These are phyloP conservation scores for Hypoxylon sp. DNA, from an alignment of 2,329 filamentous ascomycete genomes.

Conservation along the genomic window DNA sequence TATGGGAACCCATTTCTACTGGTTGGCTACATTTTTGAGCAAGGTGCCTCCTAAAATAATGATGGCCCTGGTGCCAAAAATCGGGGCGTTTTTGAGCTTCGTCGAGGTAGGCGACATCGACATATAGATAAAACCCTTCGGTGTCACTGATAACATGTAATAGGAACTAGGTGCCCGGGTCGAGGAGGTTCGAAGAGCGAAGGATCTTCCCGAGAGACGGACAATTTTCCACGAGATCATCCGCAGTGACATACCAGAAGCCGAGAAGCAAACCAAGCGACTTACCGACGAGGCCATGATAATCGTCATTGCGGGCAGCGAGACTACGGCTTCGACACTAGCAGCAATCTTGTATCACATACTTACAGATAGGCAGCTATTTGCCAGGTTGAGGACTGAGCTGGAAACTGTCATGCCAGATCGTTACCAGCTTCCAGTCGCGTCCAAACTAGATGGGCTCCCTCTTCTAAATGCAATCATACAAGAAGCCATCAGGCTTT, in stretches of 20 bases:
- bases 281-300: constrained; percentile 42
- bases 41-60: constrained; percentile 45
- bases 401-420: constrained; percentile 41
- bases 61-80: constrained; percentile 36
- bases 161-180: constrained; percentile 36
- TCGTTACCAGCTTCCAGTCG: constrained; percentile 37
- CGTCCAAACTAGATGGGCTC: constrained; percentile 49
- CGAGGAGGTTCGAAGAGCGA: constrained; percentile 39
- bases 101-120: constrained; percentile 27
- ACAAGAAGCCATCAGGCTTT: constrained; percentile 55
- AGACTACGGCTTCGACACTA: constrained; percentile 43
- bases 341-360: constrained; percentile 41
- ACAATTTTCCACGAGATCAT: constrained; percentile 50
- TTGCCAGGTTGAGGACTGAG: constrained; percentile 40
- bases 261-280: constrained; percentile 40
- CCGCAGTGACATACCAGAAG: constrained; percentile 39
- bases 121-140: neutral
- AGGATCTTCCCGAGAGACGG: constrained; percentile 43
- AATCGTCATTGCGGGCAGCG: constrained; percentile 37
- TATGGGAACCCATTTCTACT: constrained; percentile 44
- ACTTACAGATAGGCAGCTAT: constrained; percentile 32
- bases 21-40: constrained; percentile 40
- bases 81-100: constrained; percentile 36
- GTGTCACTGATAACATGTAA: constrained; percentile 4
- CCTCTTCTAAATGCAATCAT: constrained; percentile 54